A percentile compares a stretch with the other conserved stretches of the same genome.
Evolutionary conservation across 2,329 filamentous ascomycete genomes (phyloP).

Genomic region (Sporothrix curviconia): DNA sequence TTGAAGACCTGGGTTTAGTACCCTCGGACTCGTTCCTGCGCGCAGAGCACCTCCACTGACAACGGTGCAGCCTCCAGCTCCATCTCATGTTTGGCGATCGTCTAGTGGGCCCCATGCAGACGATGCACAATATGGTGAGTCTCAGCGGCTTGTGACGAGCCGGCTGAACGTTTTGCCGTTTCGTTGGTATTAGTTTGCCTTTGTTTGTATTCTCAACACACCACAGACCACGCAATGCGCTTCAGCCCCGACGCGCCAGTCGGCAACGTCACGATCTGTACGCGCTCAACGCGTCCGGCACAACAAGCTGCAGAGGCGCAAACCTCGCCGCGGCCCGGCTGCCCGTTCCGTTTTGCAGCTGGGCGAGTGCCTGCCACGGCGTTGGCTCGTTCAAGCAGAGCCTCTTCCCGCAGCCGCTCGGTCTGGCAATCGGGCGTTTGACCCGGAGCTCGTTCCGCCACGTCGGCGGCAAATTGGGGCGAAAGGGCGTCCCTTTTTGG

Average conservation of each 20-base stretch:
- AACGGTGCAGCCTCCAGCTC: background rate
- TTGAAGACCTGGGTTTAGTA: background rate
- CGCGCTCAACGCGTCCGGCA: constrained; percentile 2
- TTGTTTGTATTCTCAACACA: no score
- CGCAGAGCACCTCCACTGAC: background rate
- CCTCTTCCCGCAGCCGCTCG: constrained; percentile 6
- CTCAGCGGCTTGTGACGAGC: no score
- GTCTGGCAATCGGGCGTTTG: constrained; percentile 2
- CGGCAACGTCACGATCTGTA: constrained; percentile 8
- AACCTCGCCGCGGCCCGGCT: background rate
- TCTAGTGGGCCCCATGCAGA: background rate
- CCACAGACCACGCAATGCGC: background rate
- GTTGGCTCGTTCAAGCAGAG: constrained; percentile 6
- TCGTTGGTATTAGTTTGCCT: no score
- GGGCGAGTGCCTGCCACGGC: constrained; percentile 10
- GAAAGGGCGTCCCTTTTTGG: no score
- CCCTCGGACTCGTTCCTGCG: background rate
- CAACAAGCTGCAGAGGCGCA: background rate
- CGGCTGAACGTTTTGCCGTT: no score
- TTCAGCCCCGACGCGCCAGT: background rate
- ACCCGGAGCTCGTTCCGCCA: background rate
- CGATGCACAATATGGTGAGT: background rate
- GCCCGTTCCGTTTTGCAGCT: constrained; percentile 1
- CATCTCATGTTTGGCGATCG: constrained; percentile 8
- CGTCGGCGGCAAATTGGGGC: background rate